These are phyloP conservation scores for Trichothecium roseum DNA, from an alignment of 2,329 filamentous ascomycete species.

Conservation along the genomic window DNA sequence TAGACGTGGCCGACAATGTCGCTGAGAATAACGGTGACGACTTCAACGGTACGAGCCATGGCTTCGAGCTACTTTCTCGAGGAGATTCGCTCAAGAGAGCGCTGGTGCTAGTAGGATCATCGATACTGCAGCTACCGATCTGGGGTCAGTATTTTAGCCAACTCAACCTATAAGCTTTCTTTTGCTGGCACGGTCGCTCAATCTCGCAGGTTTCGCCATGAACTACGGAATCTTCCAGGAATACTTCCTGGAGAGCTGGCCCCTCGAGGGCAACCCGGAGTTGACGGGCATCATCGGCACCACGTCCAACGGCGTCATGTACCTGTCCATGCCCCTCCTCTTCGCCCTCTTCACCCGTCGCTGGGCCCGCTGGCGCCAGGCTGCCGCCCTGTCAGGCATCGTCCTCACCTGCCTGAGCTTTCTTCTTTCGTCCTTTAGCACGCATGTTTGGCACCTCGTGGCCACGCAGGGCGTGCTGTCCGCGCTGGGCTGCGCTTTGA, in stretches of 20 bases:
- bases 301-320: conserved; percentile 10
- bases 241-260: conserved; percentile 7
- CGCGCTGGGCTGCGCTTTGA: conserved; percentile 7
- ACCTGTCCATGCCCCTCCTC: conserved; percentile 9
- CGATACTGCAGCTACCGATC: too few relatives aligned
- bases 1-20: too few relatives aligned
- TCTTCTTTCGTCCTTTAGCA: conserved; percentile 7
- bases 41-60: too few relatives aligned
- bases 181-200: too few relatives aligned
- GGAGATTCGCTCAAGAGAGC: too few relatives aligned
- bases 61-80: too few relatives aligned
- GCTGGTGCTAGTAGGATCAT: too few relatives aligned
- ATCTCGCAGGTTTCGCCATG: conserved; percentile 8
- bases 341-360: conserved; percentile 8
- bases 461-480: conserved; percentile 7
- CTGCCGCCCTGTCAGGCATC: conserved; percentile 6
- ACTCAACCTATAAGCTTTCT: too few relatives aligned
- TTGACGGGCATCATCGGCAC: conserved; percentile 9
- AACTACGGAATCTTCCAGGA: conserved; percentile 11
- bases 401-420: conserved; percentile 7
- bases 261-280: conserved; percentile 4
- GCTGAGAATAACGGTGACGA: too few relatives aligned
- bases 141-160: too few relatives aligned
- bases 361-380: conserved; percentile 7
- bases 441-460: conserved; percentile 7